These are phyloP conservation scores for Monosporascus sp. DNA, from an alignment of 2,329 filamentous ascomycete species.

Conservation along the genomic window DNA sequence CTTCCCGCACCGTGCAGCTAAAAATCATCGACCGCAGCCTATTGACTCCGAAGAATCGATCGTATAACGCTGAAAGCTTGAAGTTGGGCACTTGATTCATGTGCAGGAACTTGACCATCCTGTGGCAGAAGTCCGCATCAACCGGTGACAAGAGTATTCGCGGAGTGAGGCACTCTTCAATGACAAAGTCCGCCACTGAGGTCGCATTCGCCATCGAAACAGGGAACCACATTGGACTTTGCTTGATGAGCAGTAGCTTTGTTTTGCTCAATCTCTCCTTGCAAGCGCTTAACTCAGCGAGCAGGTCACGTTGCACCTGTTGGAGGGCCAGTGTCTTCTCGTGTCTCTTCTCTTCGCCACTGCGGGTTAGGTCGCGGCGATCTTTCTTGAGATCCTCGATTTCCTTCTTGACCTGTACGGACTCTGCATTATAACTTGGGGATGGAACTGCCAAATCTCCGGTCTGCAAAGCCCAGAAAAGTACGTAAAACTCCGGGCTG, in stretches of 20 bases:
- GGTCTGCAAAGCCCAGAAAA: slow-evolving; percentile 87
- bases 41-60: slow-evolving; percentile 79
- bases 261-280: slow-evolving; percentile 62
- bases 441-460: slow-evolving; percentile 75
- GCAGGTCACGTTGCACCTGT: slow-evolving; percentile 62
- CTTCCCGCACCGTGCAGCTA: slow-evolving; percentile 82
- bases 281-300: slow-evolving; percentile 69
- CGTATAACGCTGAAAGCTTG: slow-evolving; percentile 76
- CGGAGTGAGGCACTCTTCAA: slow-evolving; percentile 91
- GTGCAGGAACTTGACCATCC: slow-evolving; percentile 83
- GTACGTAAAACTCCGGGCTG: slow-evolving; percentile 76
- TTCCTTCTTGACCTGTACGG: slow-evolving; percentile 61
- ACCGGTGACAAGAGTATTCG: slow-evolving; percentile 76
- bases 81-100: slow-evolving; percentile 80
- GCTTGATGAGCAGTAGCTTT: slow-evolving; percentile 64
- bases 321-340: slow-evolving; percentile 64
- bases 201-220: slow-evolving; percentile 59
- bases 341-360: slow-evolving; percentile 61
- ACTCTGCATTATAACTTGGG: slow-evolving; percentile 73
- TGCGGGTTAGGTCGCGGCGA: slow-evolving; percentile 65
- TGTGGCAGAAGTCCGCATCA: slow-evolving; percentile 85
- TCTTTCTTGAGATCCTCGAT: slow-evolving; percentile 64
- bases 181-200: slow-evolving; percentile 65
- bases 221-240: slow-evolving; percentile 68
- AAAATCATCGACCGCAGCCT: slow-evolving; percentile 79